Evolutionary conservation across 148 eudicot species (phyloP), one percentile per base, ranked within the genome.

Genomic region (Chenopodium berlandieri): DNA sequence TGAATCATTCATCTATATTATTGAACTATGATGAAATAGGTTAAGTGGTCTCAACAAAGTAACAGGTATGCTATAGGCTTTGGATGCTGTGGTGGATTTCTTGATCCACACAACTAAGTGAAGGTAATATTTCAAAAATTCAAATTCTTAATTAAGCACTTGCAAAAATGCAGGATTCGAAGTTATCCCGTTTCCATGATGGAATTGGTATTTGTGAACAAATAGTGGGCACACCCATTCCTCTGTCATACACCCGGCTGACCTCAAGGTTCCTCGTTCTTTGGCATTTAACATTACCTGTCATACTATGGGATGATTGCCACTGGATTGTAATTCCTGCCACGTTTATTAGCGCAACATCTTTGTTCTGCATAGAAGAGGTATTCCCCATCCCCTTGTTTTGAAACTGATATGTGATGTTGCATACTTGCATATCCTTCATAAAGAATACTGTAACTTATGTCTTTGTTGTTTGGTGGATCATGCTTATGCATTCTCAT

Each of bases 311-410:
- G 99, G 99, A 96, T 75, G 99, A 96, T 72, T 96, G 99, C 84
- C 90, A 96, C 80, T 96, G 98, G 99, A 94, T 96, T 81, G 98
- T 96, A 46, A 92, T 95, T 82, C 99, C 99, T 27, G 97, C 99
- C 20, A 95, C 97, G 78, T 92, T 92, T 79, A 79, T 95, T 80
- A 95, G 99, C 65, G 99, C 97, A 34, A 94, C 97, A 80, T 90
- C 97, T n/a, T 78, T 95, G 79, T 95, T 93, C 89, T 95, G 97
- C 90, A 95, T 95, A 19, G 97, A 95, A 90, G 99, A 95, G 91
- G 98, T 92, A 74, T 31, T 64, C 70, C 68, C 69, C 75, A 69
- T 70, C 85, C 65, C 75, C 37, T 56, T 30, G 22, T 58, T 71
- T 23, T 31, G 66, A 25, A 58, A 32, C 4, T 70, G 47, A 44